Base-by-base conservation (phyloP, 108 stramenopile genomes). In the Fragilariopsis cylindrus region DNA sequence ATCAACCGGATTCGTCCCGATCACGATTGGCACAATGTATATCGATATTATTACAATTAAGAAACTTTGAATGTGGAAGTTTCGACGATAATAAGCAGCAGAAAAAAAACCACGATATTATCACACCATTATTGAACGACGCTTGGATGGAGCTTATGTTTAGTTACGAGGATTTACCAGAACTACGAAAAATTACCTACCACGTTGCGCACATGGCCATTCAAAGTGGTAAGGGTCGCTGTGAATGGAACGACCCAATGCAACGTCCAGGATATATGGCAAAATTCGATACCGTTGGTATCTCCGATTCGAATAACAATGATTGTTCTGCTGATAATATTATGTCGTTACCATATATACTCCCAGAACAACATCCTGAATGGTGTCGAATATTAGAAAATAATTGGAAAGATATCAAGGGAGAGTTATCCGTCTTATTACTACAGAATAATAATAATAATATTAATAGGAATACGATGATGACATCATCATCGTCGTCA, bases 251-350 rank as follows among this genome's bases (percentile, higher is more conserved):
- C 3, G 44, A 83, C 80, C 78, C 85, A 9, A 75, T 75, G 43
- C 87, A 88, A 76, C 86, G 90, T 46, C 90, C 90, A 12, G 87
- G 86, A 43, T 80, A 79, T 55, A 88, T 88, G 85, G 85, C 71
- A 48, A 45, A 15, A 43, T 11, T 63, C 43, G 62, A 15, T 6
- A 41, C 58, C 39, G 4, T 43, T 45, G 16, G 76, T 8, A 45
- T 71, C 7, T 2, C 13, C 15, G 45, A 42, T 46, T 21, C 8
- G 41, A 71, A 64, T 42, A 4, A 0, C 41, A 70, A 39, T 41
- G 0, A 53, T 41, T 30, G 41, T 60, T 65, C 76, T 12, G 52
- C 77, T 44, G 19, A 4, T 43, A 44, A 11, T 63, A 45, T 30
- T 30, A 30, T 30, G 30, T 0, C 62, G 3, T 2, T 12, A 0